Evolutionary conservation across 148 eudicot genomes (phyloP).

Genomic region (Nepenthes mirabilis): DNA sequence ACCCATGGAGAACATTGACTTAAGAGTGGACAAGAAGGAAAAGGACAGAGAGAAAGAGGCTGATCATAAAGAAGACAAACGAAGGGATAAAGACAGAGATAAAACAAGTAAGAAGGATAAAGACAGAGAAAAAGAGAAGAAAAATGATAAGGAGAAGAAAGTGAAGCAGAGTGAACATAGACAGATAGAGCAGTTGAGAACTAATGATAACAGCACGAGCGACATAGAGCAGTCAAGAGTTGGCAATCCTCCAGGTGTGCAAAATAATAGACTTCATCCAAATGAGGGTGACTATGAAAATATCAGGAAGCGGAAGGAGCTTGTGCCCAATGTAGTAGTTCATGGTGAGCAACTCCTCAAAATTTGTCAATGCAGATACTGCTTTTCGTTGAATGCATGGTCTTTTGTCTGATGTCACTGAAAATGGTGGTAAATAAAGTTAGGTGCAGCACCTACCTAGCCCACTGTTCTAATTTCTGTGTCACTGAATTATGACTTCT

Average conservation of each 20-base stretch:
- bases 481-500: background rate
- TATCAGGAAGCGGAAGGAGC: conserved; percentile 52
- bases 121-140: conserved; percentile 31
- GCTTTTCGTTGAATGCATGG: conserved; percentile 6
- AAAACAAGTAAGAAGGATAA: conserved; percentile 33
- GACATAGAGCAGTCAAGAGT: conserved; percentile 15
- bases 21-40: conserved; percentile 25
- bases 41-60: conserved; percentile 35
- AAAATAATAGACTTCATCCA: conserved; percentile 11
- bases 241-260: conserved; percentile 16
- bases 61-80: conserved; percentile 23
- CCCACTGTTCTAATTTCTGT: background rate
- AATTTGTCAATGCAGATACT: background rate
- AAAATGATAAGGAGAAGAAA: conserved; percentile 22
- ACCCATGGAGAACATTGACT: conserved; percentile 26
- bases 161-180: conserved; percentile 29
- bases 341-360: conserved; percentile 59
- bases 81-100: conserved; percentile 27
- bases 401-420: background rate
- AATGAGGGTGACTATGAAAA: conserved; percentile 20
- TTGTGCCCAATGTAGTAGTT: conserved; percentile 41
- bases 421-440: conserved; percentile 6
- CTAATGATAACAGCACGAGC: conserved; percentile 22
- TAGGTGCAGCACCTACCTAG: background rate
- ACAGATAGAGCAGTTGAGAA: conserved; percentile 21